These are phyloP conservation scores for Claviceps quebecensis DNA, from an alignment of 2,329 filamentous ascomycete genomes.

Conservation along the genomic window DNA sequence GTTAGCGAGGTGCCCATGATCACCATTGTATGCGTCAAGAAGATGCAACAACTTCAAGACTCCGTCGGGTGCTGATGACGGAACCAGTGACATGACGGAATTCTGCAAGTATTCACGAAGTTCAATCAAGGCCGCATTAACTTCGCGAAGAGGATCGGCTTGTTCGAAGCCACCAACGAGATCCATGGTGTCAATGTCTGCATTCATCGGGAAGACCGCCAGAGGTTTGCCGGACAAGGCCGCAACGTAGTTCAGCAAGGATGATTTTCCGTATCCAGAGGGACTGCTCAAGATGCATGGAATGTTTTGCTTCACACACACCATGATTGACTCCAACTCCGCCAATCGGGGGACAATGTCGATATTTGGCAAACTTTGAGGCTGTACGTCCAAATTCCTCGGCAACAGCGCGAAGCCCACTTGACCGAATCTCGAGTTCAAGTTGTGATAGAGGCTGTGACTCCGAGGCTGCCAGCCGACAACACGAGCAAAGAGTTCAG, in stretches of 20 bases:
- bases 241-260: conserved; percentile 67
- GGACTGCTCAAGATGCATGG: conserved; percentile 80
- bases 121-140: conserved; percentile 40
- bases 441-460: conserved; percentile 59
- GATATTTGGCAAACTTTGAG: conserved; percentile 35
- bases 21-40: conserved; percentile 28
- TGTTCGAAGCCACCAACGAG: conserved; percentile 95
- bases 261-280: conserved; percentile 77
- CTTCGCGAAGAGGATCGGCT: conserved; percentile 63
- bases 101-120: conserved; percentile 38
- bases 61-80: conserved; percentile 29
- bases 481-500: conserved; percentile 49
- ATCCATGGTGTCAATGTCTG: conserved; percentile 94
- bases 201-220: conserved; percentile 77
- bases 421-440: conserved; percentile 54
- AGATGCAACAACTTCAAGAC: conserved; percentile 37
- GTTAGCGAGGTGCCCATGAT: conserved; percentile 21
- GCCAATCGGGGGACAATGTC: conserved; percentile 44
- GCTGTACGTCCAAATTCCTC: conserved; percentile 43
- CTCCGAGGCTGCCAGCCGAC: conserved; percentile 40
- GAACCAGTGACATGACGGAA: conserved; percentile 34
- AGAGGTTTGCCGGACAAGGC: conserved; percentile 61
- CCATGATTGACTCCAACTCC: conserved; percentile 72
- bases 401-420: conserved; percentile 62
- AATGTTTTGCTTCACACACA: conserved; percentile 74